A percentile compares a stretch with the other conserved stretches of the same genome.
Evolutionary conservation across 768 basidiomycete species (phyloP).

Genomic region (Calvatia gigantea): DNA sequence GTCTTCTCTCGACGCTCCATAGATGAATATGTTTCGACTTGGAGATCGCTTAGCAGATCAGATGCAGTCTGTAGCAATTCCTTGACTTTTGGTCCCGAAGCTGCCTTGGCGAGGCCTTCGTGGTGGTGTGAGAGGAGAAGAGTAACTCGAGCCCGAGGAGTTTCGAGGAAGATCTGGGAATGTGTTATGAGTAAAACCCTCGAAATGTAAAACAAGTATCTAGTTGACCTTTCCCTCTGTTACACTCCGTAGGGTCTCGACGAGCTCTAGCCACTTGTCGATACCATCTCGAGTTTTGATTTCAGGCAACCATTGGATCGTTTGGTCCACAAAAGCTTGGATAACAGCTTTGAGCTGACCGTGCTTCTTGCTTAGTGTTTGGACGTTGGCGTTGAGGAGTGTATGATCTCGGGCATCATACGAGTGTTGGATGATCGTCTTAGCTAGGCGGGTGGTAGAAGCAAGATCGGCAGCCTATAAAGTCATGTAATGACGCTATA

Average conservation of each 20-base stretch:
- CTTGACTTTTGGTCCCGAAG: conserved; percentile 34
- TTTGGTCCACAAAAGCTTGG: conserved; percentile 87
- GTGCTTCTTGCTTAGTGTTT: conserved; percentile 86
- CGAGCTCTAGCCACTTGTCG: conserved; percentile 80
- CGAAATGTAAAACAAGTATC: neutral
- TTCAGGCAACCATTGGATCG: conserved; percentile 78
- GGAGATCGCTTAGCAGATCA: conserved; percentile 89
- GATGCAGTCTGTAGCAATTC: conserved; percentile 83
- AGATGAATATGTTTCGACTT: conserved; percentile 98
- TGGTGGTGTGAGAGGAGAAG: conserved; percentile 82
- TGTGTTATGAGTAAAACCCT: neutral
- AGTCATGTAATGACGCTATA: too few species aligned
- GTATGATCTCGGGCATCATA: conserved; percentile 70
- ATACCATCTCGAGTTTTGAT: conserved; percentile 65
- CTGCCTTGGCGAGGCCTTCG: conserved; percentile 53
- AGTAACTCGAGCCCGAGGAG: conserved; percentile 92
- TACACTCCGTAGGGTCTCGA: conserved; percentile 85
- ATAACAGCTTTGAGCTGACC: conserved; percentile 91
- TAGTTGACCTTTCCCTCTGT: conserved; percentile 91
- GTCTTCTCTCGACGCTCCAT: conserved; percentile 99
- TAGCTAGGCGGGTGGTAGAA: conserved; percentile 87
- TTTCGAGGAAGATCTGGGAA: conserved; percentile 89
- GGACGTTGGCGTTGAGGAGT: conserved; percentile 67
- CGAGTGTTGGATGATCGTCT: conserved; percentile 65
- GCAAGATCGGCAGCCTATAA: conserved; percentile 83